Percentiles rank a stretch among this genome's conserved stretches.
These are phyloP conservation scores for Phytophthora hybrid DNA, from an alignment of 352 stramenopile species.

Conservation along the genomic window DNA sequence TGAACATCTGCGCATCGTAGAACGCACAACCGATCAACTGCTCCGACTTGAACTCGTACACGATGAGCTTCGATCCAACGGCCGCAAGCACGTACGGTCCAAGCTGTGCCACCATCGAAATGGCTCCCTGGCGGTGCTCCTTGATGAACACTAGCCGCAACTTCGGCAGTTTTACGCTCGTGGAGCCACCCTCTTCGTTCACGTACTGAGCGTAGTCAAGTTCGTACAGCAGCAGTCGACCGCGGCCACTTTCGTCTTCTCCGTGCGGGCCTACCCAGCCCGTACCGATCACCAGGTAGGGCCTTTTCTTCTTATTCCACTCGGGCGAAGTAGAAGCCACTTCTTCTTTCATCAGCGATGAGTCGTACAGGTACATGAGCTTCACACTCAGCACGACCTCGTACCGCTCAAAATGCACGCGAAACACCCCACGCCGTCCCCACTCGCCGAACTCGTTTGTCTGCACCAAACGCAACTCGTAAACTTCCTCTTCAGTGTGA, in stretches of 20 bases:
- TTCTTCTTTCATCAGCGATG: conserved; percentile 79
- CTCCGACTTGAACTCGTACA: conserved; percentile 91
- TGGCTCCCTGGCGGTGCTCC: conserved; percentile 84
- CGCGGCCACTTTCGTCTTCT: conserved; percentile 88
- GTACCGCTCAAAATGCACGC: conserved; percentile 85
- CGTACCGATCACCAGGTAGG: conserved; percentile 85
- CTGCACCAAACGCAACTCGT: conserved; percentile 84
- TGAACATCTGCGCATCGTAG: conserved; percentile 91
- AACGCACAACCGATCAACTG: conserved; percentile 88
- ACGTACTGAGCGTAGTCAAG: conserved; percentile 91
- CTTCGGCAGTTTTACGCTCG: conserved; percentile 85
- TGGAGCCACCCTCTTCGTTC: conserved; percentile 72
- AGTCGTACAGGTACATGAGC: conserved; percentile 89
- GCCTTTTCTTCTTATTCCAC: conserved; percentile 83
- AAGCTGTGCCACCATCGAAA: conserved; percentile 80
- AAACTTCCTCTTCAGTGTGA: conserved; percentile 82
- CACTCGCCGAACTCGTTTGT: conserved; percentile 86
- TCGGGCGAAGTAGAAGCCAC: conserved; percentile 70
- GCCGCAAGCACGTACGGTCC: conserved; percentile 86
- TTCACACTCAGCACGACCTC: conserved; percentile 88
- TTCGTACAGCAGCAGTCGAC: conserved; percentile 87
- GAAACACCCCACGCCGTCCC: conserved; percentile 74
- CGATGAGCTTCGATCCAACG: conserved; percentile 89
- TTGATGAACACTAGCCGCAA: conserved; percentile 87
- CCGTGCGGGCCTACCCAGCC: conserved; percentile 85